Evolutionary conservation across 2,329 filamentous ascomycete genomes (phyloP), one percentile per base, ranked within the genome.

Genomic region (Coleophoma cylindrospora): DNA sequence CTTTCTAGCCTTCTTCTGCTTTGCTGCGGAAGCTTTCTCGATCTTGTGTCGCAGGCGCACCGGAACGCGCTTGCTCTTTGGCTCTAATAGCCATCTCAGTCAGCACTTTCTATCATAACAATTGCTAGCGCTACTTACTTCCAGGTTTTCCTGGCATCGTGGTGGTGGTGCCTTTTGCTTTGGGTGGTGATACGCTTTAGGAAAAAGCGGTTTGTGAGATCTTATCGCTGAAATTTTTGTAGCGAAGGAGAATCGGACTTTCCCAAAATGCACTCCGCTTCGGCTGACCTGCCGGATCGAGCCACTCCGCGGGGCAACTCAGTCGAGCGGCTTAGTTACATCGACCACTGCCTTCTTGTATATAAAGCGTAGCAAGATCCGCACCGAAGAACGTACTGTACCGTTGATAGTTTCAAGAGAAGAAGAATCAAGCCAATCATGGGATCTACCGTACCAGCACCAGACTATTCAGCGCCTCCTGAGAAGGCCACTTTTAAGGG

Each of bases 21-120:
- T 99, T 55, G 89, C 85, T 40, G 82, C 82, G 48, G 91, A 89
- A 19, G 88, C 86, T 73, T 99, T 99, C 68, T 96, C 83, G 70
- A 99, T 97, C 74, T 95, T 96, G 76, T 96, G 86, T 58, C 92
- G 85, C 64, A 99, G 80, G 53, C 94, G 90, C 64, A 92, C 88
- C 41, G 92, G 84, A 60, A 81, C 83, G 70, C 94, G 87, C 82
- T 99, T 99, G 50, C 92, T 97, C 73, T 86, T 91, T 66, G 92
- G 94, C 73, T 96, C 91, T 96, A 38, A 38, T 8, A 17, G 15
- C 13, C 36, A 38, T n/a, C 5, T 38, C 36, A 38, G 63, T 19
- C 49, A 45, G 51, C 22, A 17, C 19, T 19, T 45, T 34, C 48
- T 56, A 52, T 60, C 53, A 61, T 53, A 40, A 19, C 11, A 33